A percentile compares a stretch with the other conserved stretches of the same genome.
Conservation (phyloP, 768 basidiomycete species). For the Calocybe gangraenosa region DNA sequence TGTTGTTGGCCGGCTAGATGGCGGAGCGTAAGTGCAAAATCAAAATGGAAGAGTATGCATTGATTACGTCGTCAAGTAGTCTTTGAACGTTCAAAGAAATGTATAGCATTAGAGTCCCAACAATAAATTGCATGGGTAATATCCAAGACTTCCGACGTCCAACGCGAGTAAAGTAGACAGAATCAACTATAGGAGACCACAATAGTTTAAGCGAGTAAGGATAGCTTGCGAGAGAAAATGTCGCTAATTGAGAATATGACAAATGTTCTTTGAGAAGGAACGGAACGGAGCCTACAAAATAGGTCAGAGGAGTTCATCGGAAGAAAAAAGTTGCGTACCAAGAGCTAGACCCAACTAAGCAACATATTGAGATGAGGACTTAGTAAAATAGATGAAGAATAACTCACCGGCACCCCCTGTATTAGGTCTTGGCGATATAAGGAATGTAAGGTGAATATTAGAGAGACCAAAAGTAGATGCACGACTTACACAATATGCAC, state of each 20-base stretch:
- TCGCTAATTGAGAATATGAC: constrained; percentile 94
- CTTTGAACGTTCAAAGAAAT: constrained; percentile 72
- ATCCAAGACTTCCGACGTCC: constrained; percentile 99
- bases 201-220: constrained; percentile 95
- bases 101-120: constrained; percentile 79
- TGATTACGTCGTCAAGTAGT: constrained; percentile 71
- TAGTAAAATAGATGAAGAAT: constrained; percentile 7
- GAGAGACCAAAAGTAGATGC: constrained; percentile 3
- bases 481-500: constrained; percentile 77
- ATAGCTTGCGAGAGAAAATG: constrained; percentile 90
- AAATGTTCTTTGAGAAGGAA: constrained; percentile 94
- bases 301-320: neutral
- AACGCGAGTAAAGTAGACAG: constrained; percentile 72
- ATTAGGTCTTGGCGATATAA: constrained; percentile 57
- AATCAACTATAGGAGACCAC: constrained; percentile 98
- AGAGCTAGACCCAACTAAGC: constrained; percentile 82
- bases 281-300: constrained; percentile 77
- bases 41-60: constrained; percentile 1
- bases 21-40: constrained; percentile 12
- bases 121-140: constrained; percentile 91
- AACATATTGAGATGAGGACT: constrained; percentile 11
- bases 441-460: constrained; percentile 6
- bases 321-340: constrained; percentile 36
- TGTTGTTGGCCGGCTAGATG: constrained; percentile 72
- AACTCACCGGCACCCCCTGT: constrained; percentile 86